Base-by-base conservation (phyloP, 345 rosid genomes). In the Gossypium thurberi region DNA sequence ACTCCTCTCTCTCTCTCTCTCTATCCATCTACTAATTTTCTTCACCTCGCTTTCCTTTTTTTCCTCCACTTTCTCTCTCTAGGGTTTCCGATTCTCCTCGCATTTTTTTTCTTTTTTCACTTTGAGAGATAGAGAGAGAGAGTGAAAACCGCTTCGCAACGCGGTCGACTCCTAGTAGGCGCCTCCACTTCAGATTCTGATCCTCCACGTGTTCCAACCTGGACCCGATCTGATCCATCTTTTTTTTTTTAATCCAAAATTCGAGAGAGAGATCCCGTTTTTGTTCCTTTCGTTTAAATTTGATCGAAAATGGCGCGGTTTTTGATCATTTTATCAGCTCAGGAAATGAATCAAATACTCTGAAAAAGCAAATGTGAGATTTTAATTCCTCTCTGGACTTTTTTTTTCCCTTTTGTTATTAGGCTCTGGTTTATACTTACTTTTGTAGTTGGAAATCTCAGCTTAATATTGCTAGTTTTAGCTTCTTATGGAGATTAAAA, bases 201-300 rank as follows among this genome's bases (percentile, higher is more conserved):
- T 85, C 82, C 75, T 44, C 53, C 64, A 17, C 74, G 43, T 67
- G 57, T 69, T 48, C 55, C 28, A 26, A 58, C 23, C 64, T 46
- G 43, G 28, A 58, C 52, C 81, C 76, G 76, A 80, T 81, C 84
- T 78, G 83, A 82, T 88, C 82, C 84, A 56, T 11, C 59, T 53
- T 18, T 25, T 48, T 42, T 51, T 52, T 5, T 33, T 3, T 0
- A 33, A 28, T 40, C 64, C 67, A 37, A 62, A 26, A 48, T 18
- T 80, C 66, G 68, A 59, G 10, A 3, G 72, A 28, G 77, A 82
- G 58, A 53, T 55, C 75, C 82, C 75, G 61, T 66, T 51, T 21
- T 72, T 76, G 44, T 61, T 76, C 9, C 28, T 67, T 68, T 42
- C 59, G 4, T 72, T 40, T 26, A 9, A 47, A 66, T 69, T 63